These are phyloP conservation scores for Teratosphaeria nubilosa DNA, from an alignment of 2,329 filamentous ascomycete genomes.

Conservation along the genomic window DNA sequence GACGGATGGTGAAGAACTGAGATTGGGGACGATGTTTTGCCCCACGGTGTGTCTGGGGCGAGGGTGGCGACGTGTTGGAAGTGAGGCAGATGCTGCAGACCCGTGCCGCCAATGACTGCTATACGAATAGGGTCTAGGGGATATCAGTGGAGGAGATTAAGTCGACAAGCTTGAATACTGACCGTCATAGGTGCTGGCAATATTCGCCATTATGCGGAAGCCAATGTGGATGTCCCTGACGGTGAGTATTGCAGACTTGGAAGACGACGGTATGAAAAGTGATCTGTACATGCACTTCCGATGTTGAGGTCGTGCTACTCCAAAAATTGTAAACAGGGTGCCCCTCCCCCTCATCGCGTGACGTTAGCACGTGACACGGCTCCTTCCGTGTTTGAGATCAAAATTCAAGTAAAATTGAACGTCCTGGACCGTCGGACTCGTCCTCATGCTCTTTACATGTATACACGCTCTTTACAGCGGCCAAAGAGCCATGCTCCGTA, in stretches of 20 bases:
- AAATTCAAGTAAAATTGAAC: no score
- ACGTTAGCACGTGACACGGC: no score
- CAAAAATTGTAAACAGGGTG: no score
- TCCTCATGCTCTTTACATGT: no score
- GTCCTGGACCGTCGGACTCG: no score
- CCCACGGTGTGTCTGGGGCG: constrained; percentile 78
- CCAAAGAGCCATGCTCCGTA: no score
- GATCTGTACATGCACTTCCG: not conserved
- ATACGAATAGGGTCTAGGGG: constrained; percentile 38
- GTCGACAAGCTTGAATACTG: not conserved
- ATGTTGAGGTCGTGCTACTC: not conserved
- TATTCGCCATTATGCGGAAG: constrained; percentile 26
- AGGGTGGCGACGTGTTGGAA: constrained; percentile 77
- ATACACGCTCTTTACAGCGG: no score
- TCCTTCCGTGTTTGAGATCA: no score
- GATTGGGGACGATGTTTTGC: constrained; percentile 65
- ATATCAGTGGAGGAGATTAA: not conserved
- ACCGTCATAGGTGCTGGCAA: constrained; percentile 25
- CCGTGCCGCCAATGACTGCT: constrained; percentile 60
- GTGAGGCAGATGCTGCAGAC: constrained; percentile 74
- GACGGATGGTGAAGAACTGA: constrained; percentile 79
- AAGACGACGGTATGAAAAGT: not conserved
- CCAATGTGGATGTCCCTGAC: constrained; percentile 19
- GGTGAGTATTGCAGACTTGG: not conserved
- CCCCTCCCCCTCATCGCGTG: no score